Conservation (phyloP, 371 early-diverging fungal species). For the Mortierella sp. region DNA sequence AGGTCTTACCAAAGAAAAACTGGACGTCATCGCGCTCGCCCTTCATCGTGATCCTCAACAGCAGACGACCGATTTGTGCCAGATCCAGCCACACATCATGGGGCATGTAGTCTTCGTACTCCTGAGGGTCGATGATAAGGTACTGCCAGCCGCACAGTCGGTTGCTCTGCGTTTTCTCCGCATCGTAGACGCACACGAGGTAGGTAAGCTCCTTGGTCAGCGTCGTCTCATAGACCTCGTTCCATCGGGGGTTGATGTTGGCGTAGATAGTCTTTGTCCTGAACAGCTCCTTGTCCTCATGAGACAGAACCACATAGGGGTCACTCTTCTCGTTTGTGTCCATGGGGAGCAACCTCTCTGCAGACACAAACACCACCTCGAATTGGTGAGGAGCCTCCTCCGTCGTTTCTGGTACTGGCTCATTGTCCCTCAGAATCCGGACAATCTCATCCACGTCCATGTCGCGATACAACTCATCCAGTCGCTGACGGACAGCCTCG, state of each 20-base stretch:
- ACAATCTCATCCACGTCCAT: conserved; percentile 78
- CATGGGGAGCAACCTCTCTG: conserved; percentile 66
- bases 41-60: conserved; percentile 88
- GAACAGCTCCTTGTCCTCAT: conserved; percentile 68
- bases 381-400: conserved; percentile 45
- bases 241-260: conserved; percentile 91
- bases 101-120: conserved; percentile 77
- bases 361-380: conserved; percentile 55
- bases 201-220: conserved; percentile 72
- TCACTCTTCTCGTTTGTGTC: conserved; percentile 74
- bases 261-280: conserved; percentile 78
- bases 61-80: conserved; percentile 86
- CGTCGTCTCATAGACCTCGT: conserved; percentile 87
- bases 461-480: conserved; percentile 73
- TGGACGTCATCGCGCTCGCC: conserved; percentile 94
- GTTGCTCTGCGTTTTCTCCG: conserved; percentile 85
- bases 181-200: conserved; percentile 80
- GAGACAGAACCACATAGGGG: conserved; percentile 82
- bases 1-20: conserved; percentile 91
- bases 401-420: conserved; percentile 32
- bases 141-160: conserved; percentile 83
- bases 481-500: conserved; percentile 71
- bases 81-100: conserved; percentile 89
- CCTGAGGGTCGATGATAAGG: conserved; percentile 72
- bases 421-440: conserved; percentile 63